Percentiles rank a stretch among this genome's conserved stretches.
phyloP scores from a whole-genome alignment of 140 eudicot species.

The Oenanthe javanica region DNA sequence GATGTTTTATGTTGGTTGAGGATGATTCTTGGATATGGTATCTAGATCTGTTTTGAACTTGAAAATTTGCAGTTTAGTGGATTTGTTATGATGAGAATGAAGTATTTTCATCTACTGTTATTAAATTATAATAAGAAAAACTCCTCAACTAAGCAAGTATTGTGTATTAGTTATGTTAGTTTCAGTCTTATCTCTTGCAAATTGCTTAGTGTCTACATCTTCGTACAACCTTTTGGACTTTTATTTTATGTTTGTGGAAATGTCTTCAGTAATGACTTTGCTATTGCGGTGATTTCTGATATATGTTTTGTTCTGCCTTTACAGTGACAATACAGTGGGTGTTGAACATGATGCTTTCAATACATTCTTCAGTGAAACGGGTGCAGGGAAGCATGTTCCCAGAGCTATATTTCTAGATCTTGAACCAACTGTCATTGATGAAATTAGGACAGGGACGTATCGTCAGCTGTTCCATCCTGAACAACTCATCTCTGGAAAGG shows the following conservation, averaged over 20 bases:
- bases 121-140: neutral
- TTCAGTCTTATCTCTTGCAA: neutral
- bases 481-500: constrained; percentile 11
- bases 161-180: too few relatives aligned
- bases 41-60: neutral
- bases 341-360: constrained; percentile 10
- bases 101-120: neutral
- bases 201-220: neutral
- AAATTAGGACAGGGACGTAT: constrained; percentile 2
- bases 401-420: constrained; percentile 12
- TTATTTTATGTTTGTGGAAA: neutral
- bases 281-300: neutral
- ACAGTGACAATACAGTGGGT: constrained; percentile 12
- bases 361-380: constrained; percentile 9
- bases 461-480: constrained; percentile 14
- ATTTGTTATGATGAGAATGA: too few relatives aligned
- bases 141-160: too few relatives aligned
- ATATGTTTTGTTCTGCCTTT: neutral
- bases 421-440: constrained; percentile 10
- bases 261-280: neutral
- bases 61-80: neutral
- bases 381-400: constrained; percentile 11
- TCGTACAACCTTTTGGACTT: neutral
- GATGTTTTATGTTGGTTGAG: too few relatives aligned
- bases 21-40: too few relatives aligned